phyloP scores from a whole-genome alignment of 257 asterid species.

The Nicotiana undulata region DNA sequence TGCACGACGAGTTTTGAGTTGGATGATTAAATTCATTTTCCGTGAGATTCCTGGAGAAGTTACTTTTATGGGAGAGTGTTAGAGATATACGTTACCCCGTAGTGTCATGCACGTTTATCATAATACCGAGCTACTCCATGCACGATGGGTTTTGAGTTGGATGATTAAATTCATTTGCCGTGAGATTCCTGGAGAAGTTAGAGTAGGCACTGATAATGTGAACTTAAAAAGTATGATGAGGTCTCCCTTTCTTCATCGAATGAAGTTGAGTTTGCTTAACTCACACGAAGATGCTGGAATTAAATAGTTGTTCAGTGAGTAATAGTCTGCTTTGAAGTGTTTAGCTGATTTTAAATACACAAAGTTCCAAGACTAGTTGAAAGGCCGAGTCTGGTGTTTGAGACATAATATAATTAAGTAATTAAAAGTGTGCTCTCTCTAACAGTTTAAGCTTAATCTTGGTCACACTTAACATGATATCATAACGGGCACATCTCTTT shows the following conservation, averaged over 20 bases:
- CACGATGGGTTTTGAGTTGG: not conserved
- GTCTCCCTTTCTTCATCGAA: not conserved
- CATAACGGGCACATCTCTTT: too few species aligned
- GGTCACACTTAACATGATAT: too few species aligned
- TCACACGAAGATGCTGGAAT: not conserved
- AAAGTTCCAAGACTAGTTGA: not conserved
- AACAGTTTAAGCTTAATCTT: too few species aligned
- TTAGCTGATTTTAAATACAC: not conserved
- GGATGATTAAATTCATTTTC: not conserved
- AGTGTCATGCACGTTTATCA: not conserved
- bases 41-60: not conserved
- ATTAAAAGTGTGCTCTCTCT: too few species aligned
- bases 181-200: not conserved
- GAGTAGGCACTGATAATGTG: not conserved
- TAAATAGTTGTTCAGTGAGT: not conserved
- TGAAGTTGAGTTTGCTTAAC: not conserved
- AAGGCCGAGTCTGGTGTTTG: not conserved
- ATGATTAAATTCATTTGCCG: not conserved
- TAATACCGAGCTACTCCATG: not conserved
- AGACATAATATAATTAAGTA: too few species aligned
- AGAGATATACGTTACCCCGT: too few species aligned
- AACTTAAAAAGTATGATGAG: not conserved
- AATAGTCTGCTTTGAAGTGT: not conserved
- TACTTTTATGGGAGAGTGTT: not conserved
- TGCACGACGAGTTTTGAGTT: not conserved